phyloP scores from a whole-genome alignment of 768 basidiomycete genomes.

The Leccinum barrowsii region DNA sequence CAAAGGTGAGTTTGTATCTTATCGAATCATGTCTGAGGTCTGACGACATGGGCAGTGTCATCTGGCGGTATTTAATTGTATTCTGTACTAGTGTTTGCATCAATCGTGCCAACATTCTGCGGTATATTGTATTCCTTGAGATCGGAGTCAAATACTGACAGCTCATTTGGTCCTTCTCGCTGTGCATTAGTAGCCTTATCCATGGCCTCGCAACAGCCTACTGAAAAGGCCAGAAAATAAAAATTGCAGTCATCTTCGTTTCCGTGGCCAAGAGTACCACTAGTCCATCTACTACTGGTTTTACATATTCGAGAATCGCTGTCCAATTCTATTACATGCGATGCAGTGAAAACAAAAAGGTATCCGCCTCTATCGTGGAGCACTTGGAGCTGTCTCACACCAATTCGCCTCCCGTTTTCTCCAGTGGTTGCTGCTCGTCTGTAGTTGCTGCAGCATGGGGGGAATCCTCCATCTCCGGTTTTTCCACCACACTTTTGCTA shows the following conservation, averaged over 20 bases:
- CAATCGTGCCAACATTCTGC: neutral
- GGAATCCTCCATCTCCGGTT: neutral
- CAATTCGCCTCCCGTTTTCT: slow-evolving; percentile 8
- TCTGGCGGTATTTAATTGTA: no score
- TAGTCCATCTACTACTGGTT: neutral
- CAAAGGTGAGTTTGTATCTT: neutral
- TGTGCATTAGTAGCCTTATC: neutral
- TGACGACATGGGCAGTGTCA: neutral
- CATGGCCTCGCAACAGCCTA: neutral
- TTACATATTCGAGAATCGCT: neutral
- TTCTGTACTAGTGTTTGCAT: neutral
- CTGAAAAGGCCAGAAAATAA: neutral
- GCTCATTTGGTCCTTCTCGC: no score
- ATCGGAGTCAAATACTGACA: neutral
- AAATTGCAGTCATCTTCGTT: neutral
- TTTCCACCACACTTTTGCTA: slow-evolving; percentile 36
- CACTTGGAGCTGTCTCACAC: neutral
- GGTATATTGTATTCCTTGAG: neutral
- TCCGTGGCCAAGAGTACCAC: no score
- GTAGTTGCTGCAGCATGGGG: neutral
- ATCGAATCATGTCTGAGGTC: neutral
- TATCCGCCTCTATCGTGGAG: slow-evolving; percentile 1
- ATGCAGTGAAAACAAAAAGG: neutral
- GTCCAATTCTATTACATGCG: neutral
- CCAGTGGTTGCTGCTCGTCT: neutral